A percentile compares a stretch with the other conserved stretches of the same genome.
These are phyloP conservation scores for Blastobotrys robertii DNA, from an alignment of 805 yeast genomes.

Conservation along the genomic window DNA sequence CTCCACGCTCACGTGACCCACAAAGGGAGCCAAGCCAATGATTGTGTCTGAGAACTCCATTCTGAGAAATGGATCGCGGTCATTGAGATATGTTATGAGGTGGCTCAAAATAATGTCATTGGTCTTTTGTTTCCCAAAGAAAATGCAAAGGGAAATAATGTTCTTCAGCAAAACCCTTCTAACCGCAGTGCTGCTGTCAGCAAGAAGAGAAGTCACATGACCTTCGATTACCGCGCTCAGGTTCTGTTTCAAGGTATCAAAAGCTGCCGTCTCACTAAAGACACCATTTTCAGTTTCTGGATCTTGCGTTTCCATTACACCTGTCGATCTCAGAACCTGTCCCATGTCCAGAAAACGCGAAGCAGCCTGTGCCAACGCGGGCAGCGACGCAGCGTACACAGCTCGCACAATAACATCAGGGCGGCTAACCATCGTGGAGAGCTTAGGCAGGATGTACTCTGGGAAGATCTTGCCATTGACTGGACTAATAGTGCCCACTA, in stretches of 20 bases:
- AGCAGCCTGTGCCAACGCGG: slow-evolving; percentile 59
- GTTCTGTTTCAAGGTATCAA: slow-evolving; percentile 32
- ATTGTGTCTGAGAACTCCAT: slow-evolving; percentile 63
- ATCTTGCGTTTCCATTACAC: slow-evolving; percentile 28
- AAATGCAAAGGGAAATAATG: slow-evolving; percentile 68
- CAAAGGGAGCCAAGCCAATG: slow-evolving; percentile 62
- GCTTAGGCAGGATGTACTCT: slow-evolving; percentile 71
- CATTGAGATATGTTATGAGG: slow-evolving; percentile 83
- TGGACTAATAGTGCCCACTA: slow-evolving; percentile 59
- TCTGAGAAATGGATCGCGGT: slow-evolving; percentile 56
- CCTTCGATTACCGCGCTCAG: slow-evolving; percentile 52
- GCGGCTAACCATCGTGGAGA: slow-evolving; percentile 36
- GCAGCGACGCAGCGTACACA: slow-evolving; percentile 63
- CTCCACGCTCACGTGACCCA: slow-evolving; percentile 75
- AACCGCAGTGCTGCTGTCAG: slow-evolving; percentile 59
- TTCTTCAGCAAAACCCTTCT: slow-evolving; percentile 59
- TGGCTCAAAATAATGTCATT: slow-evolving; percentile 86
- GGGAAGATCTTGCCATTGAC: slow-evolving; percentile 69
- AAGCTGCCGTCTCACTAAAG: slow-evolving; percentile 25
- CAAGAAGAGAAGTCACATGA: slow-evolving; percentile 52
- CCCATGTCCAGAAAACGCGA: slow-evolving; percentile 52
- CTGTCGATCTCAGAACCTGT: slow-evolving; percentile 35
- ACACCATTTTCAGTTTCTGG: slow-evolving; percentile 38
- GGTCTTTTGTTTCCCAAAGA: slow-evolving; percentile 79
- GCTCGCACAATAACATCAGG: slow-evolving; percentile 42